Evolutionary conservation across 2,329 filamentous ascomycete species (phyloP).

Genomic region (Chalaropsis ovoidea): DNA sequence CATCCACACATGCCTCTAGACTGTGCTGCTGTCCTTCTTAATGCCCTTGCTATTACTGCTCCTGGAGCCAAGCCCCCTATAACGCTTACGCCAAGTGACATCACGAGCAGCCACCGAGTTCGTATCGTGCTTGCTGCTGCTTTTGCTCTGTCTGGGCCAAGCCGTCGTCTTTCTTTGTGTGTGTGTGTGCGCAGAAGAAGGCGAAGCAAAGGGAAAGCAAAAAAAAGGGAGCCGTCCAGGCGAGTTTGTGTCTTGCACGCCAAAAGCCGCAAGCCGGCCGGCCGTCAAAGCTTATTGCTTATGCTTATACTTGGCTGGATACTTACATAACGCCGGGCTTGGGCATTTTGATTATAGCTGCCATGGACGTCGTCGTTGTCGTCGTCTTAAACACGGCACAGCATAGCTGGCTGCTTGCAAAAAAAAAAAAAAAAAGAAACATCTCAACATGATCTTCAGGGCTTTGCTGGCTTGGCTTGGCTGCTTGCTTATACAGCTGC

Average conservation of each 20-base stretch:
- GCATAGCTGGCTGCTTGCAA: no score
- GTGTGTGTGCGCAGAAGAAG: not conserved
- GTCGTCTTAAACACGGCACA: no score
- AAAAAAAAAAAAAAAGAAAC: no score
- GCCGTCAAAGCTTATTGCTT: conserved; percentile 5
- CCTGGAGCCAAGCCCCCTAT: not conserved
- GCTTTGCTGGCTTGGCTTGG: no score
- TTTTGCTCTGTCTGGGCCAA: not conserved
- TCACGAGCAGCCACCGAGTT: not conserved
- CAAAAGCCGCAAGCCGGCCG: not conserved
- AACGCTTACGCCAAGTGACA: conserved; percentile 1
- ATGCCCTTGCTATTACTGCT: not conserved
- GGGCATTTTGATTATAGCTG: not conserved
- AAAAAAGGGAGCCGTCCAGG: no score
- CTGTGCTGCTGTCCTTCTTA: no score
- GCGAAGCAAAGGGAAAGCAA: no score
- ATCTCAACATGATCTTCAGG: no score
- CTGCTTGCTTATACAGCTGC: no score
- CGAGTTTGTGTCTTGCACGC: not conserved
- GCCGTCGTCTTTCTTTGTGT: no score
- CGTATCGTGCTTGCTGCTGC: not conserved
- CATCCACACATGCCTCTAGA: no score
- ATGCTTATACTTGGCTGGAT: not conserved
- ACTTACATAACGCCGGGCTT: not conserved
- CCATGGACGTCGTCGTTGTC: no score